Base-by-base conservation (phyloP, 2,329 filamentous ascomycete species). In the Cordyceps cateniannulata region DNA sequence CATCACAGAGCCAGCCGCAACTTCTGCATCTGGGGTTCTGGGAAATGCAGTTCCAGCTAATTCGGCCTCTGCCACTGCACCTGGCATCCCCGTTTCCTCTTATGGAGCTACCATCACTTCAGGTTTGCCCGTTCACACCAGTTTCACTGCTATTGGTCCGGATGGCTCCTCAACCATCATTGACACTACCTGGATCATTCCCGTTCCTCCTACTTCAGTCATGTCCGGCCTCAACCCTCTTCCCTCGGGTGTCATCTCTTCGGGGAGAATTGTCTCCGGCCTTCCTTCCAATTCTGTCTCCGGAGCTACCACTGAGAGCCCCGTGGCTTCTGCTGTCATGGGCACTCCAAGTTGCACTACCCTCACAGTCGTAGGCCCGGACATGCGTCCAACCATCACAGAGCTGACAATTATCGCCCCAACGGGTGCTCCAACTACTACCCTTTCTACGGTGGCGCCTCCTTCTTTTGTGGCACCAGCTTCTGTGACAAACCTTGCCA, bases 361-460 rank as follows among this genome's bases (percentile, higher is more conserved):
- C 40, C 68, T 69, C 60, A 73, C 70, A 22, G 48, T 65, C 16
- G 61, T 69, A 12, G 72, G 72, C 12, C 25, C 66, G 10, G 67
- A 72, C 61, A 69, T 69, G 5, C 63, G 66, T 32, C 66, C 69
- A 29, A 73, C 70, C 3, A 55, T 69, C 27, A 59, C 71, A 8
- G 70, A 73, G 22, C 67, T 72, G 9, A 74, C 72, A 3, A 66
- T 71, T 59, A 61, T 69, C 10, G 54, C 72, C 40, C 65, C 68
- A 25, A 59, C 48, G 3, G 32, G 29, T n/a, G 29, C 48, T 6
- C 16, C 48, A 18, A 8, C 54, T 47, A 29, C 29, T 7, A 42
- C 50, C 22, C 35, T 22, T 14, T 63, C 62, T 22, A 69, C 62
- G 51, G 63, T 62, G 54, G 62, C 25, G 24, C 53, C 66, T 35